Evolutionary conservation across 2,329 filamentous ascomycete genomes (phyloP).

Genomic region (Alternaria viburni): DNA sequence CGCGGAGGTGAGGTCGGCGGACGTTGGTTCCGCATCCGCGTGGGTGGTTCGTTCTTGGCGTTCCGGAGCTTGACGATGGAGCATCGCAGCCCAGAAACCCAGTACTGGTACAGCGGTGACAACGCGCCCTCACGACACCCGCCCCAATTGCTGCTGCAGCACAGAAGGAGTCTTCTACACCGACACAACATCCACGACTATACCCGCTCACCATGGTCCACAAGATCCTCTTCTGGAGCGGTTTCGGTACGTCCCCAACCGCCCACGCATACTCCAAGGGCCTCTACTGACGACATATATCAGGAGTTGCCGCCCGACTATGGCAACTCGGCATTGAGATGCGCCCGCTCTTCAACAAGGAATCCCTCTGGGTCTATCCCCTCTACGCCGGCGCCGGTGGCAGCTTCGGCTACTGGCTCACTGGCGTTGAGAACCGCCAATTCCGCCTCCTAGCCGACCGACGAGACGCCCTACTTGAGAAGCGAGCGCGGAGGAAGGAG

Average conservation of each 20-base stretch:
- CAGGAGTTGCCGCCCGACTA: constrained; percentile 88
- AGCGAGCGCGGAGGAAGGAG: constrained; percentile 79
- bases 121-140: constrained; percentile 31
- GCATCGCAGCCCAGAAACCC: constrained; percentile 26
- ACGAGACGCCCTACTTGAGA: constrained; percentile 83
- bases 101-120: constrained; percentile 27
- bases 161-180: constrained; percentile 14
- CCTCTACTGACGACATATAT: constrained; percentile 25
- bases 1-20: constrained; percentile 14
- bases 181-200: constrained; percentile 1
- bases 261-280: constrained; percentile 16
- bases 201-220: constrained; percentile 52
- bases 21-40: constrained; percentile 24
- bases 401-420: constrained; percentile 96
- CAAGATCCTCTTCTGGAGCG: constrained; percentile 80
- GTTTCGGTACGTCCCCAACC: constrained; percentile 75
- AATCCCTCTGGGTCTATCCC: constrained; percentile 90
- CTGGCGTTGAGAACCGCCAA: constrained; percentile 86
- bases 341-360: constrained; percentile 87
- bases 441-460: constrained; percentile 76
- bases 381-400: constrained; percentile 84
- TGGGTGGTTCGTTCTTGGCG: constrained; percentile 21
- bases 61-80: constrained; percentile 13
- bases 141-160: constrained; percentile 18
- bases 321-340: constrained; percentile 99